Base-by-base conservation (phyloP, 2,329 filamentous ascomycete species). In the Cladosporium sp. region DNA sequence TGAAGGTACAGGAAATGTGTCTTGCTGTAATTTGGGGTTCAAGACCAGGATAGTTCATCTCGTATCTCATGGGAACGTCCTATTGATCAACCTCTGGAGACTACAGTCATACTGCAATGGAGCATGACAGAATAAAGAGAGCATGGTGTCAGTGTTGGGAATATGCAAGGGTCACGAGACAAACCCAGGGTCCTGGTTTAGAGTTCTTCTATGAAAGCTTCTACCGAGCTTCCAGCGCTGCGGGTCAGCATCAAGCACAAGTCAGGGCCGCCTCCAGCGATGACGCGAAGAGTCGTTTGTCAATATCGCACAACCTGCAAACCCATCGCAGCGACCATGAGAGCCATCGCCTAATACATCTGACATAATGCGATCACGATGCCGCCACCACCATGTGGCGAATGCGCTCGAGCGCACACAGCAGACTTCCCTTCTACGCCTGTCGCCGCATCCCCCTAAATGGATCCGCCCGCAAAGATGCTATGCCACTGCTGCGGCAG, bases 341-440 rank as follows among this genome's bases (percentile, higher is more conserved):
- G 15, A 32, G n/a, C 19, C 47, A 50, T 22, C 20, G 10, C 8
- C 17, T 50, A 22, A 50, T 35, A 37, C 17, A 36, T 12, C 22
- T 9, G 35, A 35, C 25, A 24, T 15, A 28, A 72, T 72, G 70
- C 68, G 70, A 64, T 64, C 65, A 59, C 61, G 65, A 66, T 71
- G 68, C 55, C 71, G 68, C 55, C 65, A 61, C 47, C 68, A 64
- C 8, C 65, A 69, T 25, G 52, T 70, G 50, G 63, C 60, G 42
- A 56, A 66, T 56, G 67, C 62, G 47, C 58, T 69, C 53, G 66
- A 69, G 60, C 68, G 70, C 53, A 70, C 70, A 17, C 70, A 72
- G 62, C 70, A 73, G 56, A 65, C 68, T 10, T 72, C 71, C 0
- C 66, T 72, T 13, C 68, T 71, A 32, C 68, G 68, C 50, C 57